Evolutionary conservation across 2,329 filamentous ascomycete genomes (phyloP), one percentile per base, ranked within the genome.

Genomic region (Akanthomyces lecanii): DNA sequence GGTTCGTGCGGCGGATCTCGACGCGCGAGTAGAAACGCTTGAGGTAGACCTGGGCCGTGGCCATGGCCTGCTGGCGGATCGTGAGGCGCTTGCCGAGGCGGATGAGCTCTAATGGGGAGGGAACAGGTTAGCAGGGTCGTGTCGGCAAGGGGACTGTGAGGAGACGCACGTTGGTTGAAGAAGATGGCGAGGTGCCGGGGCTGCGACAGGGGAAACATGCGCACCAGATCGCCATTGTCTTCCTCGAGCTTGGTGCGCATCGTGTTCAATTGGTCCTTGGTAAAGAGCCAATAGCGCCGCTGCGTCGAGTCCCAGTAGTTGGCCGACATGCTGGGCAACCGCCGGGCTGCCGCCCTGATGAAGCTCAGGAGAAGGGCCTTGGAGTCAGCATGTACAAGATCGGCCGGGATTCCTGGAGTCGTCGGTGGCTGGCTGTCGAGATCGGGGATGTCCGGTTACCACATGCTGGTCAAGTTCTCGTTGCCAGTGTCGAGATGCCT

Each of bases 241-340:
- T 92, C 89, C 70, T 91, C 89, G 51, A 97, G 85, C 70, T 86
- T 86, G 72, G 89, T 85, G 63, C 94, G 88, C 74, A 90, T 85
- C 59, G 89, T 82, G 16, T 86, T 85, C 60, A 99, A 83, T 73
- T 93, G 87, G 66, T 92, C 87, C 71, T 91, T 89, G 53, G 91
- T 89, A 76, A 96, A 97, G 63, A 91, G 89, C 95, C 95, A 99
- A 79, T 90, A 86, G 69, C 87, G 89, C 69, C 89, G 86, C 78
- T 99, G 95, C 30, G 92, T 95, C 62, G 95, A 98, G 67, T 92
- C 89, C 93, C 93, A 99, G 79, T 94, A 99, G 77, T 94, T 97
- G 73, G 93, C 91, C 40, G 94, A 91, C 94, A 97, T 97, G 60
- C 64, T 70, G 44, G 18, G 38, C 56, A 28, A 51, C 23, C 5